Percentiles rank a stretch among this genome's conserved stretches.
Conservation (phyloP, 1,284 basidiomycete species). For the Vanrija sp. region DNA sequence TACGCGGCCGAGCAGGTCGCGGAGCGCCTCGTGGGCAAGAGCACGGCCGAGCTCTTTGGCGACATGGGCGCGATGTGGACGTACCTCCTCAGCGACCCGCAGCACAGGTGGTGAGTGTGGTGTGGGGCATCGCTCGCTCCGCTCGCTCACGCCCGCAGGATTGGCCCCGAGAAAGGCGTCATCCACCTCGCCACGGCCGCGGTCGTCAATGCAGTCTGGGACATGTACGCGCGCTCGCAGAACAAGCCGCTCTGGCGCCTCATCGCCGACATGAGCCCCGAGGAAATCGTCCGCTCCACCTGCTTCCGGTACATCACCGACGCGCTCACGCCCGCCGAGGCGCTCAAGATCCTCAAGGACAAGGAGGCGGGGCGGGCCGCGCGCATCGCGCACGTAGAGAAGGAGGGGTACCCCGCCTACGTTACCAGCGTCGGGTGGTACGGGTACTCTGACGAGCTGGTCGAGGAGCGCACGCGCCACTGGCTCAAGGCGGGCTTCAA, state of each 20-base stretch:
- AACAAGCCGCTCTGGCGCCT: constrained; percentile 53
- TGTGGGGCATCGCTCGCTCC: too few relatives aligned
- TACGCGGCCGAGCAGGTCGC: constrained; percentile 68
- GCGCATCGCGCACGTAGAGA: constrained; percentile 62
- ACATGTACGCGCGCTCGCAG: constrained; percentile 49
- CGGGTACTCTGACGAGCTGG: constrained; percentile 50
- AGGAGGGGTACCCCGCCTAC: constrained; percentile 75
- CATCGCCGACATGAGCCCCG: constrained; percentile 52
- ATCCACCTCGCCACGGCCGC: constrained; percentile 51
- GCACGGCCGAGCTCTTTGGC: constrained; percentile 69
- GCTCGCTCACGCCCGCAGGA: constrained; percentile 57
- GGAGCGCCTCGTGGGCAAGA: constrained; percentile 67
- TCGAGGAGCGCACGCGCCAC: constrained; percentile 51
- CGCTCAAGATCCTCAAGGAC: constrained; percentile 30
- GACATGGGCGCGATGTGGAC: constrained; percentile 63
- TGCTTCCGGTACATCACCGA: constrained; percentile 86
- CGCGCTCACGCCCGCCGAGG: constrained; percentile 71
- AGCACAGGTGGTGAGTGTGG: constrained; percentile 70
- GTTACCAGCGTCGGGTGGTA: constrained; percentile 88
- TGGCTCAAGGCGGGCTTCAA: constrained; percentile 70
- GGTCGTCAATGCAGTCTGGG: constrained; percentile 48
- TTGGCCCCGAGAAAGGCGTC: constrained; percentile 48
- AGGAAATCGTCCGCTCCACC: constrained; percentile 71
- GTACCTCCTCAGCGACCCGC: constrained; percentile 70
- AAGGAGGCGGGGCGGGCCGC: constrained; percentile 56